phyloP scores from a whole-genome alignment of 2,329 filamentous ascomycete genomes.

The Bimuria novae-zelandiae region DNA sequence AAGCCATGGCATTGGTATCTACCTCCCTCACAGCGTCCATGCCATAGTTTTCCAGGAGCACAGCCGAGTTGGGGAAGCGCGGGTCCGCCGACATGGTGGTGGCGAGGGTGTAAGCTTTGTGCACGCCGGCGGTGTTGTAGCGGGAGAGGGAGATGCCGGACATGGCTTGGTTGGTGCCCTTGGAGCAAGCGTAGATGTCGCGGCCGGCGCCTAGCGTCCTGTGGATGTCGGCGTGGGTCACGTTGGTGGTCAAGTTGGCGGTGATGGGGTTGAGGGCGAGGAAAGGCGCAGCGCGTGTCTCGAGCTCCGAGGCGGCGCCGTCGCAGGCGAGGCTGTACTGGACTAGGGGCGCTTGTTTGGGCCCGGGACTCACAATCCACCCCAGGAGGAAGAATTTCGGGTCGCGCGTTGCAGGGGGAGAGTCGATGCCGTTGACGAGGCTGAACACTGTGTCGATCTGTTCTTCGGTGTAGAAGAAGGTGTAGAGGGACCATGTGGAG shows the following conservation, averaged over 20 bases:
- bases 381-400: conserved; percentile 18
- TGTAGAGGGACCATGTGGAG: conserved; percentile 10
- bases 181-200: conserved; percentile 13
- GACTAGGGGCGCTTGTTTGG: conserved; percentile 16
- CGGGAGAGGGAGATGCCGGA: conserved; percentile 19
- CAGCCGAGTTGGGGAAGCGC: conserved; percentile 20
- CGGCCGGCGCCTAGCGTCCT: conserved; percentile 19
- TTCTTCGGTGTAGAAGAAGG: conserved; percentile 7
- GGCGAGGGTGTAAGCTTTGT: conserved; percentile 22
- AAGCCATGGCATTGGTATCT: conserved; percentile 14
- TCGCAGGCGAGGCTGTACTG: conserved; percentile 25
- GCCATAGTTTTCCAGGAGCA: conserved; percentile 27
- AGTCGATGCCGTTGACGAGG: conserved; percentile 15
- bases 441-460: conserved; percentile 9
- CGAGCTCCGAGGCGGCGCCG: conserved; percentile 16
- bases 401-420: conserved; percentile 1
- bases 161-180: conserved; percentile 18
- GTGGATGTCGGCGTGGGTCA: conserved; percentile 21
- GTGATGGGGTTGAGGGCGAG: conserved; percentile 19
- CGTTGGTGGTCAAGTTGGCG: conserved; percentile 9
- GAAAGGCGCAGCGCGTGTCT: conserved; percentile 22
- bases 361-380: conserved; percentile 5
- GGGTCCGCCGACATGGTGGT: conserved; percentile 20
- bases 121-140: conserved; percentile 19
- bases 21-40: conserved; percentile 21